Evolutionary conservation across 805 yeast genomes (phyloP), one percentile per base, ranked within the genome.

Genomic region (Starmerella apicola): DNA sequence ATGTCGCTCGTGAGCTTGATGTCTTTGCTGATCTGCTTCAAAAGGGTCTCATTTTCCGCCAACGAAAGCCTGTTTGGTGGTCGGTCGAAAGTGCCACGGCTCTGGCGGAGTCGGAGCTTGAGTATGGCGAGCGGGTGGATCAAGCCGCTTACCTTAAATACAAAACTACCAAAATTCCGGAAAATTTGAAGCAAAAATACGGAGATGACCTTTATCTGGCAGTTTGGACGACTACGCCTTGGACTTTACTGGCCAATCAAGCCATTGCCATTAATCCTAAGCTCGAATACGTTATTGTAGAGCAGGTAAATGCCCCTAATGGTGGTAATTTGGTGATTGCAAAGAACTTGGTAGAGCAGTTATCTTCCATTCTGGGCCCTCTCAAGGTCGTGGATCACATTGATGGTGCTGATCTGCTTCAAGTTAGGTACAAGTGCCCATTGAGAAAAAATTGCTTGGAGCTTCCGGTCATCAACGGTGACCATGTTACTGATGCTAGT

Each of bases 211-310:
- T 38, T 17, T 20, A 15, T 3, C 43, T 59, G 2, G 52, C 59
- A 3, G 83, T 91, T 41, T 91, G 99, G 99, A 91, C 99, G 0
- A 86, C 95, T 1, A 91, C 98, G 1, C 96, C 98, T 0, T 91
- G 99, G 99, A 91, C 99, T 0, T 66, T 91, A 24, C 81, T 83
- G 4, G 78, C 95, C 0, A 91, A 91, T 55, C 68, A 70, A 46
- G 96, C 96, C 0, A 74, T 91, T 32, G 78, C 91, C 33, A 68
- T 80, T 31, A 75, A 83, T 52, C 60, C 71, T 21, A 60, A 66
- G 1, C 62, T 81, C 40, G 54, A 58, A 0, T 91, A 91, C 55
- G 71, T 76, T 1, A 48, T 80, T 10, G 57, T 74, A 4, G 51
- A 55, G 24, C 50, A 60, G 1, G 44, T 41, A 0, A n/a, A 27